Base-by-base conservation (phyloP, 2,329 filamentous ascomycete species). In the Exophiala lecanii-corni region DNA sequence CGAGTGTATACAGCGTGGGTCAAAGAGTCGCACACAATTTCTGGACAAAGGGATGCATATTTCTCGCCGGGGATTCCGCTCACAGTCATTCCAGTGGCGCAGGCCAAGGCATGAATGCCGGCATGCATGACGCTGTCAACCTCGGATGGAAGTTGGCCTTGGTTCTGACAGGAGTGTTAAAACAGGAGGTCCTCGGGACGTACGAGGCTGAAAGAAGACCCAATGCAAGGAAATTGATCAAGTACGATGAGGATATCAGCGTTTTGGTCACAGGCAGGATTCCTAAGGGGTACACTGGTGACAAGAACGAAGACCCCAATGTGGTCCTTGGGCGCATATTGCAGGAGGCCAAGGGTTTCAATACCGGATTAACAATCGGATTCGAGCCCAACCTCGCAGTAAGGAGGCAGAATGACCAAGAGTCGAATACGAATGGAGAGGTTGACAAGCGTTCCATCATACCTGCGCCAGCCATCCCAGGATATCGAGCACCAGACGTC, bases 1-100 rank as follows among this genome's bases (percentile, higher is more conserved):
- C 65, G 59, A 69, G 64, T 4, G 60, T 68, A 26, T 71, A 70
- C 47, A 57, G 60, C 2, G 63, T 71, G 2, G 67, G 68, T 2
- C 68, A 71, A 52, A 61, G 67, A 6, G 60, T 69, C 6, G 51
- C 51, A 19, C 41, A 30, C n/a, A 46, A 31, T 13, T 54, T 54
- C 39, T 54, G 42, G 40, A 43, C 51, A 3, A 49, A 54, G 16
- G 41, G 45, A 18, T 43, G 47, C 5, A 43, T 55, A 2, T 55
- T 55, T 23, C 34, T 55, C 13, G 53, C 53, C 1, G 53, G 53
- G 4, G 53, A 55, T 36, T 42, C 50, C 4, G 47, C 45, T 3
- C 53, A 55, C 36, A 53, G 48, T 30, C 51, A 54, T 39, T 49
- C 42, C 33, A 45, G 42, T 21, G 57, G 61, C 9, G 53, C 50